Evolutionary conservation across 2,329 filamentous ascomycete species (phyloP), one percentile per base, ranked within the genome.

Genomic region (Uncinocarpus reesii): DNA sequence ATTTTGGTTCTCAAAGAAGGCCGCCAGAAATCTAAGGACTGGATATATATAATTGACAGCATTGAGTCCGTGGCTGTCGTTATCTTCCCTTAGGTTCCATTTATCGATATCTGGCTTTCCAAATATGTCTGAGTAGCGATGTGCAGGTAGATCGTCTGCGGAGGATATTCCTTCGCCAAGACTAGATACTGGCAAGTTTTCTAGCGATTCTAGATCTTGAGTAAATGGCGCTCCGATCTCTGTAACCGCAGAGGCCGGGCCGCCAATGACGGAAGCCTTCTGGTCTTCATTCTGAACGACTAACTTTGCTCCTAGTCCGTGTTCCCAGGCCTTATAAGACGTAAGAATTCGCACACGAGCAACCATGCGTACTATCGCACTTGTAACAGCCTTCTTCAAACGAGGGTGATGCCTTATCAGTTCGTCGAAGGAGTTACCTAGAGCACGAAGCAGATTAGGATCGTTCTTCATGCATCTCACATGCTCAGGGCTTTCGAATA

Each of bases 401-500:
- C 79, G 76, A 0, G 93, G 92, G 59, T 99, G 92, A 62, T 99
- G 92, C 34, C 92, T 81, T 45, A 90, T 84, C 51, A 99, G 76
- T 65, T 99, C 92, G 63, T 99, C 92, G 60, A 98, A 95, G 34
- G 82, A 84, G 21, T 78, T 78, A 8, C 92, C 92, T 42, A 98
- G 76, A 32, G 80, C 78, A 24, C 77, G 77, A 7, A 89, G 77
- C 50, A 93, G 73, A 29, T 83, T 80, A 4, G 76, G 71, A 55
- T 95, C 90, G 31, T 74, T 72, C 53, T 86, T 80, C 75, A 98
- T 81, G 54, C 83, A 84, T 57, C 84, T 86, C 50, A 98, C 80
- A 65, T 99, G 93, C 13, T 80, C 77, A 2, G 88, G 81, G 56
- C 87, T 96, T 65, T 95, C 86, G 56, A 98, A 98, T n/a, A 96